These are phyloP conservation scores for Curvularia sp. DNA, from an alignment of 2,329 filamentous ascomycete species.

Conservation along the genomic window DNA sequence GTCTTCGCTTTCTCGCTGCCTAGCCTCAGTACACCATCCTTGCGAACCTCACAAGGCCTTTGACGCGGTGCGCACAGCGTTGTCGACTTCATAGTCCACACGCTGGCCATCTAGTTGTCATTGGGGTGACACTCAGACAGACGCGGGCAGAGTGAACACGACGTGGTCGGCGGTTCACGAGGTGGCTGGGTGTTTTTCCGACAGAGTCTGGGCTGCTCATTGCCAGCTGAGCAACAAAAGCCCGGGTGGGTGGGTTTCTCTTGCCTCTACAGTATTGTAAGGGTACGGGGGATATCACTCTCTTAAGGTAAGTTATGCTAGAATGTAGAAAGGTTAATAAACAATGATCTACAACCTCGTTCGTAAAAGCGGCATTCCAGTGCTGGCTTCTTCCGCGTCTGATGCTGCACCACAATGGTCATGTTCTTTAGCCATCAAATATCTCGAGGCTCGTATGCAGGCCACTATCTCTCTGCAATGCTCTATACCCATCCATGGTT, in stretches of 20 bases:
- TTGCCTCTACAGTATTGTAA: slow-evolving; percentile 4
- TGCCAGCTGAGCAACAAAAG: slow-evolving; percentile 18
- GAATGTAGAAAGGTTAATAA: slow-evolving; percentile 16
- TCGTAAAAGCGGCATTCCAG: slow-evolving; percentile 21
- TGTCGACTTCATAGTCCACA: slow-evolving; percentile 16
- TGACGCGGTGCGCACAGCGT: slow-evolving; percentile 14
- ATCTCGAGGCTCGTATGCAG: slow-evolving; percentile 16
- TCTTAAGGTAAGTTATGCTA: slow-evolving; percentile 21
- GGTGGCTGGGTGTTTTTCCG: neutral
- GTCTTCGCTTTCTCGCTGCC: slow-evolving; percentile 14
- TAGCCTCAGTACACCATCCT: slow-evolving; percentile 26
- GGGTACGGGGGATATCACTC: slow-evolving; percentile 12
- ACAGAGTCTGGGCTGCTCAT: slow-evolving; percentile 27
- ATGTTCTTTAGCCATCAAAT: slow-evolving; percentile 21
- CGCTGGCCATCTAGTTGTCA: slow-evolving; percentile 15
- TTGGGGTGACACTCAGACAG: slow-evolving; percentile 25
- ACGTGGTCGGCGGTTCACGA: slow-evolving; percentile 15
- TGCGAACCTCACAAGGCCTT: slow-evolving; percentile 27
- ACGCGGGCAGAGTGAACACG: slow-evolving; percentile 15
- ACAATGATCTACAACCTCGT: slow-evolving; percentile 14
- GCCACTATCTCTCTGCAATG: slow-evolving; percentile 23
- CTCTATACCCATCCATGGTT: slow-evolving; percentile 15
- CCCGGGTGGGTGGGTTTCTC: slow-evolving; percentile 26
- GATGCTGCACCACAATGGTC: slow-evolving; percentile 17
- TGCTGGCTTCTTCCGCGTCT: slow-evolving; percentile 15